phyloP scores from a whole-genome alignment of 2,329 filamentous ascomycete genomes.

The Ustulina deusta region DNA sequence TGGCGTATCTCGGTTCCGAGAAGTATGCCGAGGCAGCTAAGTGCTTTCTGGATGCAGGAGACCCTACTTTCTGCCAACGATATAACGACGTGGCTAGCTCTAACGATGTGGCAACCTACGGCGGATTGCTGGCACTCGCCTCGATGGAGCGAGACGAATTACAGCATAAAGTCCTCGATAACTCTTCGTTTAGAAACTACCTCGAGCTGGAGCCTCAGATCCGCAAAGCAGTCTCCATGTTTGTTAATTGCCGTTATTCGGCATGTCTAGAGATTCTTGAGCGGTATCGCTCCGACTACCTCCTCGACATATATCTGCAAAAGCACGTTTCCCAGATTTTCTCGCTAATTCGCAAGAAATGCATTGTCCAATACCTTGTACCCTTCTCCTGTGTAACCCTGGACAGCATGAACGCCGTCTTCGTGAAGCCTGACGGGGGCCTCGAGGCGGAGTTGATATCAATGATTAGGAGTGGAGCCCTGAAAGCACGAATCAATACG shows the following conservation, averaged over 20 bases:
- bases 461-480: constrained; percentile 78
- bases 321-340: constrained; percentile 79
- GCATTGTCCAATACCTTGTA: constrained; percentile 91
- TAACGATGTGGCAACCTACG: constrained; percentile 93
- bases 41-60: constrained; percentile 75
- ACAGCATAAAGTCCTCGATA: constrained; percentile 81
- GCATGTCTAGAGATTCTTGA: constrained; percentile 86
- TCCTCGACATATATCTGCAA: constrained; percentile 89
- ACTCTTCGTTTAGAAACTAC: constrained; percentile 82
- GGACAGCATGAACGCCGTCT: constrained; percentile 80
- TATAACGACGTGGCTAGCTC: constrained; percentile 80
- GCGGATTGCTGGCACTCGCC: constrained; percentile 88
- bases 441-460: constrained; percentile 80
- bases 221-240: constrained; percentile 88
- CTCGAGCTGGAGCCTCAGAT: constrained; percentile 95
- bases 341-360: constrained; percentile 83
- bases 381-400: constrained; percentile 91
- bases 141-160: constrained; percentile 86
- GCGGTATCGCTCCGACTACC: constrained; percentile 83
- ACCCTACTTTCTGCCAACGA: constrained; percentile 59
- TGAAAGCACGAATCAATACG: constrained; percentile 86
- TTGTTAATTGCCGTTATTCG: constrained; percentile 90
- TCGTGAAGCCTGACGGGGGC: constrained; percentile 71
- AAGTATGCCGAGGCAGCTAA: constrained; percentile 73
- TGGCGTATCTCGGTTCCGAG: constrained; percentile 61